phyloP scores from a whole-genome alignment of 1,284 basidiomycete species.

The Wolfiporia cocos region DNA sequence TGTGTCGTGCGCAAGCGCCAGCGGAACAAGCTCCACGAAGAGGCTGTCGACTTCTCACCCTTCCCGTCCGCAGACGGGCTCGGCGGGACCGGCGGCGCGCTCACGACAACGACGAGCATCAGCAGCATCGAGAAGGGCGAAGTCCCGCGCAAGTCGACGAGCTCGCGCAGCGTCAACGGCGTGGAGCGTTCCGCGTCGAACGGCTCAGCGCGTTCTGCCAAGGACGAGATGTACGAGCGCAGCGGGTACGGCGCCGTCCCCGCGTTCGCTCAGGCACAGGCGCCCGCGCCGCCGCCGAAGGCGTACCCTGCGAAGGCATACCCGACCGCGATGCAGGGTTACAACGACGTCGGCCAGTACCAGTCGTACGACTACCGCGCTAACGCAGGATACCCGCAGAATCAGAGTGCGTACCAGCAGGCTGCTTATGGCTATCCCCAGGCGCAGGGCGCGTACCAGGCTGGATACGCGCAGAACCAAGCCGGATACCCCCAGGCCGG shows the following conservation, averaged over 20 bases:
- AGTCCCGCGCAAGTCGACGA: constrained; percentile 19
- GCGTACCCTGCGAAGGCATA: constrained; percentile 7
- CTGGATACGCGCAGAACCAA: background rate
- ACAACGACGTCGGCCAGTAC: constrained; percentile 8
- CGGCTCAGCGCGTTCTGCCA: no score
- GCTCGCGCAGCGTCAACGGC: constrained; percentile 2
- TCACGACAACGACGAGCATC: constrained; percentile 4
- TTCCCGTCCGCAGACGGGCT: constrained; percentile 7
- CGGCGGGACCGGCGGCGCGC: background rate
- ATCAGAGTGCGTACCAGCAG: constrained; percentile 6
- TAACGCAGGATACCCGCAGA: background rate
- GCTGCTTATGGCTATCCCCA: no score
- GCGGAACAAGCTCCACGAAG: constrained; percentile 36
- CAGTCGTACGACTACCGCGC: constrained; percentile 9
- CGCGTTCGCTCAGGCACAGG: constrained; percentile 6
- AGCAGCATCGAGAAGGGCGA: constrained; percentile 30
- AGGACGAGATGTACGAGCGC: constrained; percentile 17
- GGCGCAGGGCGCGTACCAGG: background rate
- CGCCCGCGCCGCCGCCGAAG: background rate
- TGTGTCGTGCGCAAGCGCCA: constrained; percentile 43
- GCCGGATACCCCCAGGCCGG: background rate
- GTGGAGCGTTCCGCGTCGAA: background rate
- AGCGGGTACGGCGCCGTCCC: constrained; percentile 10
- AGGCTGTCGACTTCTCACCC: constrained; percentile 44
- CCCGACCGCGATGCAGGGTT: constrained; percentile 1